Evolutionary conservation across 2,329 filamentous ascomycete species (phyloP), one percentile per base, ranked within the genome.

Genomic region (Akanthomyces muscarius): DNA sequence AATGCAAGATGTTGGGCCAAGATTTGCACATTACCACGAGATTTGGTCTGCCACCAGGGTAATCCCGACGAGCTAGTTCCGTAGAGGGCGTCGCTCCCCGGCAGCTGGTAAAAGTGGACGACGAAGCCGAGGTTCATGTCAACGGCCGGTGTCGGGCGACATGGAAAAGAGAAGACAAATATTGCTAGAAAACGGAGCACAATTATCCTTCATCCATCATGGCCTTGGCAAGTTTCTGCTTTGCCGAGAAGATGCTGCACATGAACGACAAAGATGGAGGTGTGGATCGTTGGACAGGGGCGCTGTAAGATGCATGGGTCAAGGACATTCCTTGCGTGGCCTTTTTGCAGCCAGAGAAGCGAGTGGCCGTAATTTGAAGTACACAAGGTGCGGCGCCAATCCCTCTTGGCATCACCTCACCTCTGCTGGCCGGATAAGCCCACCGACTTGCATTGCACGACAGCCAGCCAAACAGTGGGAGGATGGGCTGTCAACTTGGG

Each of bases 331-430:
- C 23, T 61, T 61, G 57, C 57, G 36, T 42, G 45, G 51, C 47
- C 6, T 42, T 21, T 21, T 25, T 8, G 45, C 21, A 48, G 45
- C 10, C 23, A 30, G 45, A 50, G 47, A 59, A 45, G 48, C 57
- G 25, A 42, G 18, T n/a, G 42, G 36, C 6, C n/a, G 50, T 53
- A 38, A 57, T 47, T 25, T 21, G 21, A 21, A 21, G 21, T 21
- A 21, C 21, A 21, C 21, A 21, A 21, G 21, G 28, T 44, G 41
- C 57, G 21, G 57, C 47, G n/a, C 57, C 25, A 52, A 25, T 44
- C 38, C n/a, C 33, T 60, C 58, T 61, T 61, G 58, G 58, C 58
- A 61, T 25, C 30, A 25, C 55, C 18, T 58, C 14, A 61, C 23
- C 7, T 59, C 2, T n/a, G 14, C 44, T 51, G 25, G 23, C 47